Conservation (phyloP, 441 rosid species). For the Croton laevigatus region DNA sequence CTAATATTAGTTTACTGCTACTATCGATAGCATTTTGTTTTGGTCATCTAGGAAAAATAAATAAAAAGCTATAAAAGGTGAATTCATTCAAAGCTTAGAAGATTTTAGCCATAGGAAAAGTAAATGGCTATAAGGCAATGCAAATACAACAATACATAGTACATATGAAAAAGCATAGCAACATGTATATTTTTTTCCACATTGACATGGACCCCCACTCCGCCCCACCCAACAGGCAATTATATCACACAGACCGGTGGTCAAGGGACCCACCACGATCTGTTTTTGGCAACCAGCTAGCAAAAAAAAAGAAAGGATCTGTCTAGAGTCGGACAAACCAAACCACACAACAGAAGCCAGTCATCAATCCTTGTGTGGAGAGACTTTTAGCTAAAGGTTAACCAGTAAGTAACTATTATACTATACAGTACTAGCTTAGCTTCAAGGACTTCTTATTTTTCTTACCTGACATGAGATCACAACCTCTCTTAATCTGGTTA, state of each 20-base stretch:
- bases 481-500: neutral
- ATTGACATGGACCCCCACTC: conserved; percentile 31
- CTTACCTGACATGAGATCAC: conserved; percentile 20
- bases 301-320: conserved; percentile 24
- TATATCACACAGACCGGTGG: conserved; percentile 13
- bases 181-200: conserved; percentile 24
- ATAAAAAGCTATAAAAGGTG: neutral
- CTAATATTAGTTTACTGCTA: neutral
- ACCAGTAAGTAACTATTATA: neutral
- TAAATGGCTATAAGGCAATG: neutral
- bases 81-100: neutral
- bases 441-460: conserved; percentile 14
- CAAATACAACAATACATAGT: neutral
- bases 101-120: neutral
- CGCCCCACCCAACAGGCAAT: neutral
- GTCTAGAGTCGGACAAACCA: conserved; percentile 27
- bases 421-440: conserved; percentile 14
- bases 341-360: conserved; percentile 13
- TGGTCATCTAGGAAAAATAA: conserved; percentile 5
- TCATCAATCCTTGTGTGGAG: conserved; percentile 11
- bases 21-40: conserved; percentile 4
- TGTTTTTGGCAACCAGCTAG: conserved; percentile 44
- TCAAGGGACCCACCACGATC: conserved; percentile 41
- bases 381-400: conserved; percentile 19
- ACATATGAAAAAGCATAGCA: conserved; percentile 11